Percentiles rank a stretch among this genome's conserved stretches.
These are phyloP conservation scores for Stagonosporopsis cucurbitacearum DNA, from an alignment of 2,329 filamentous ascomycete genomes.

Conservation along the genomic window DNA sequence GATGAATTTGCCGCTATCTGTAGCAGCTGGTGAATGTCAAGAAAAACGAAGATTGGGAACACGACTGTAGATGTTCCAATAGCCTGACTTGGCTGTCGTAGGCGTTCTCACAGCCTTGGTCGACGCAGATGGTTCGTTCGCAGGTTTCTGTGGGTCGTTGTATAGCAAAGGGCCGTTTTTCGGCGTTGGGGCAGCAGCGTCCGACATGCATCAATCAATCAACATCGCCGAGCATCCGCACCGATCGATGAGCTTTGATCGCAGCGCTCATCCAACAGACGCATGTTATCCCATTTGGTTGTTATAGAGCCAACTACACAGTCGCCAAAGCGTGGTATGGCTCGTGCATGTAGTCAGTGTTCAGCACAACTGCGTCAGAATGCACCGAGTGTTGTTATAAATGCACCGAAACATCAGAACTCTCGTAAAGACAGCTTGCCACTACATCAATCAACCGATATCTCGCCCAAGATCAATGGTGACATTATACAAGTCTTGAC, in stretches of 20 bases:
- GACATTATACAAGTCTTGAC: not conserved
- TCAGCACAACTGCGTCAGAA: not conserved
- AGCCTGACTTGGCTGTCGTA: not conserved
- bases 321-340: not conserved
- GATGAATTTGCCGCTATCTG: constrained; percentile 7
- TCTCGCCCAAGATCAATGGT: not conserved
- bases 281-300: not conserved
- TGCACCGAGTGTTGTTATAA: not conserved
- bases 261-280: not conserved
- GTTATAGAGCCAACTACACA: not conserved
- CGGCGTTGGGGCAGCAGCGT: not conserved
- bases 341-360: not conserved
- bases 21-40: not conserved
- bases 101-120: not conserved
- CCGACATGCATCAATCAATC: not conserved
- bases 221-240: not conserved
- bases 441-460: not conserved
- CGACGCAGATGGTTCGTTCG: not conserved
- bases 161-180: constrained; percentile 7
- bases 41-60: not conserved
- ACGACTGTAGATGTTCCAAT: not conserved
- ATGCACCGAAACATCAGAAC: not conserved
- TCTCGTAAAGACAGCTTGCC: not conserved
- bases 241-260: not conserved
- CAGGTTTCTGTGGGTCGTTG: constrained; percentile 7